A percentile compares a stretch with the other conserved stretches of the same genome.
These are phyloP conservation scores for Incumbomyces lentus DNA, from an alignment of 2,329 filamentous ascomycete genomes.

Conservation along the genomic window DNA sequence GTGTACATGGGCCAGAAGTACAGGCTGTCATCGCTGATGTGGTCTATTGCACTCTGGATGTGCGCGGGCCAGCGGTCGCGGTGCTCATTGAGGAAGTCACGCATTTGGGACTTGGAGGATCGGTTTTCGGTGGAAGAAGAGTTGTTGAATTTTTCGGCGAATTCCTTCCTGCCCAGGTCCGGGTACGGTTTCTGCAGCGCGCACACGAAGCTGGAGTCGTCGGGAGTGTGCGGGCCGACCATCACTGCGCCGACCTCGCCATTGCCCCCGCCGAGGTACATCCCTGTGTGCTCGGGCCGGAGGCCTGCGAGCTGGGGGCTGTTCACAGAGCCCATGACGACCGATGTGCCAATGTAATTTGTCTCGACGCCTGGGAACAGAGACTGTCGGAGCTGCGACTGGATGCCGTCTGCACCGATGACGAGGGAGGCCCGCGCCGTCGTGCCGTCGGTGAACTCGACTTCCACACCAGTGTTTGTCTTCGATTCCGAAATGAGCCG, in stretches of 20 bases:
- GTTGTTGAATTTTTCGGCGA: no score
- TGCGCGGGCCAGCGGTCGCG: not conserved
- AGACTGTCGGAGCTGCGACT: no score
- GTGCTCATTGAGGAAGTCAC: no score
- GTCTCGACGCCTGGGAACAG: no score
- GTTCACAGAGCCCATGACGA: conserved; percentile 13
- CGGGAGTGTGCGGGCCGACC: not conserved
- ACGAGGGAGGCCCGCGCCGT: conserved; percentile 1
- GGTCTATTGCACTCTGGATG: not conserved
- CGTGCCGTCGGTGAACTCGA: conserved; percentile 14
- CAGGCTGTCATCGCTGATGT: not conserved
- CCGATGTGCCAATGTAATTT: no score
- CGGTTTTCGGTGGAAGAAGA: no score
- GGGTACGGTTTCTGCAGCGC: not conserved
- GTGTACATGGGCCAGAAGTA: conserved; percentile 14
- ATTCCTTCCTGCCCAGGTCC: not conserved
- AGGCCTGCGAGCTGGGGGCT: no score
- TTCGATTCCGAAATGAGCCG: not conserved
- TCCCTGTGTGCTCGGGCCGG: no score
- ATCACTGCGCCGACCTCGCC: not conserved
- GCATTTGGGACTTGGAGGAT: no score
- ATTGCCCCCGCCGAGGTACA: not conserved
- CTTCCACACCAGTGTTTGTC: not conserved
- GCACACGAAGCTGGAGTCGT: not conserved
- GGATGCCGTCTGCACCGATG: no score